A percentile compares a stretch with the other conserved stretches of the same genome.
phyloP scores from a whole-genome alignment of 345 rosid genomes.

The Hirschfeldia incana region DNA sequence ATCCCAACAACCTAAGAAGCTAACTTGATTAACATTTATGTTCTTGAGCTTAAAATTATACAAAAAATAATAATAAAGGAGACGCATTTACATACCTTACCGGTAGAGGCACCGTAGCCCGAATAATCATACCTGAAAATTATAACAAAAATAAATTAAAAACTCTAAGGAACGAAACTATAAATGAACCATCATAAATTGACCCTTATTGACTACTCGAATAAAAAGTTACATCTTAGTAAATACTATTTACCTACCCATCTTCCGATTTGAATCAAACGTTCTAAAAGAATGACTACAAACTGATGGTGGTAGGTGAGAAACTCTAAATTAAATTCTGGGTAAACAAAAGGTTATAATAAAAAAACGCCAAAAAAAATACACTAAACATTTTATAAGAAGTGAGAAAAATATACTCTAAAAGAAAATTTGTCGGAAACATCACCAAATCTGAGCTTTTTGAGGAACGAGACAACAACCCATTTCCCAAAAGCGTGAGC shows the following conservation, averaged over 20 bases:
- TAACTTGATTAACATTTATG: not conserved
- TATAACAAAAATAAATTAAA: not conserved
- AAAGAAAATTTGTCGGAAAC: constrained; percentile 36
- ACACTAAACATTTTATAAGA: constrained; percentile 10
- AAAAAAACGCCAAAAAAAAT: constrained; percentile 19
- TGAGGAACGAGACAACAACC: constrained; percentile 39
- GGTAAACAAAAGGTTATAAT: constrained; percentile 21
- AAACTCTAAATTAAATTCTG: not conserved
- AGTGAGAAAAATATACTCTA: not conserved
- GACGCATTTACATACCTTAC: constrained; percentile 66
- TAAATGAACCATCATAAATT: constrained; percentile 23
- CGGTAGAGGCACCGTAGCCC: constrained; percentile 98
- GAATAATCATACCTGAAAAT: constrained; percentile 91
- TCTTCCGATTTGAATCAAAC: constrained; percentile 14
- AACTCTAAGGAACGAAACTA: constrained; percentile 3
- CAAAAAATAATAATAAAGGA: not conserved
- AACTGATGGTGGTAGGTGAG: constrained; percentile 36
- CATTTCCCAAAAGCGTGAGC: constrained; percentile 40
- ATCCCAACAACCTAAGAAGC: constrained; percentile 23
- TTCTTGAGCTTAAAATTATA: not conserved
- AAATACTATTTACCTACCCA: constrained; percentile 14
- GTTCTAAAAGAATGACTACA: constrained; percentile 23
- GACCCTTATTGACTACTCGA: constrained; percentile 1
- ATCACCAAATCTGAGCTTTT: constrained; percentile 42
- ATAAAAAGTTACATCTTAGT: not conserved